Evolutionary conservation across 208 protist genomes (phyloP).

Genomic region (Leishmania mexicana): DNA sequence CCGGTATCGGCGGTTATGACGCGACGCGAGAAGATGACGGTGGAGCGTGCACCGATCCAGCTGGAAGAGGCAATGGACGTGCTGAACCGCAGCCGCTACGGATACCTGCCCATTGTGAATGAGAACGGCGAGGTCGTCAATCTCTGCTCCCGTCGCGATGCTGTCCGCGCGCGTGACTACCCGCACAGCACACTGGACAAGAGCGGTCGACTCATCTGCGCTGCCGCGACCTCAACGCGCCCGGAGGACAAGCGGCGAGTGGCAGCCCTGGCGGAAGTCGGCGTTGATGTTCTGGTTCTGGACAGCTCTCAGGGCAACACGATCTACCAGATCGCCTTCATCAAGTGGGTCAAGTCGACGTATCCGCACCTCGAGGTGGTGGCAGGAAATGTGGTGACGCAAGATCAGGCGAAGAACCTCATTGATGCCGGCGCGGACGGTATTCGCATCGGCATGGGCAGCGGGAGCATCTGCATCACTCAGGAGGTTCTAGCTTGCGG

Average conservation of each 20-base stretch:
- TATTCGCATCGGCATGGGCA: conserved; percentile 98
- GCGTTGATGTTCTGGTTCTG: conserved; percentile 94
- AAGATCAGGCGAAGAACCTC: conserved; percentile 95
- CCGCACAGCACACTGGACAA: conserved; percentile 86
- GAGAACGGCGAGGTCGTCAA: conserved; percentile 90
- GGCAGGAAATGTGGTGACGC: conserved; percentile 97
- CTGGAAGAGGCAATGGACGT: conserved; percentile 96
- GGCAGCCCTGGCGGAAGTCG: conserved; percentile 78
- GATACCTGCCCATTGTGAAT: conserved; percentile 97
- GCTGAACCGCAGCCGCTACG: conserved; percentile 92
- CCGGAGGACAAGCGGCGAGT: conserved; percentile 90
- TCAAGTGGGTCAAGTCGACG: conserved; percentile 93
- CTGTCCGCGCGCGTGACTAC: conserved; percentile 78
- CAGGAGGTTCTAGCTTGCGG: conserved; percentile 96
- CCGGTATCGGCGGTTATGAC: conserved; percentile 90
- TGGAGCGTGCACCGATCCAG: conserved; percentile 81
- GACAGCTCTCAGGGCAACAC: conserved; percentile 97
- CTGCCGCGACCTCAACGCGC: conserved; percentile 93
- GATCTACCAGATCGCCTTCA: conserved; percentile 96
- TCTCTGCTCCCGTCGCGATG: conserved; percentile 89
- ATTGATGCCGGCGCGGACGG: conserved; percentile 97
- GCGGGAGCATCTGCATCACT: conserved; percentile 98
- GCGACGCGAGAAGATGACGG: conserved; percentile 75
- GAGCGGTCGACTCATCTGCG: conserved; percentile 79
- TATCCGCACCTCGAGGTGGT: conserved; percentile 90